A percentile compares a stretch with the other conserved stretches of the same genome.
Evolutionary conservation across 2,329 filamentous ascomycete genomes (phyloP).

Genomic region (Apiospora pterosperma): DNA sequence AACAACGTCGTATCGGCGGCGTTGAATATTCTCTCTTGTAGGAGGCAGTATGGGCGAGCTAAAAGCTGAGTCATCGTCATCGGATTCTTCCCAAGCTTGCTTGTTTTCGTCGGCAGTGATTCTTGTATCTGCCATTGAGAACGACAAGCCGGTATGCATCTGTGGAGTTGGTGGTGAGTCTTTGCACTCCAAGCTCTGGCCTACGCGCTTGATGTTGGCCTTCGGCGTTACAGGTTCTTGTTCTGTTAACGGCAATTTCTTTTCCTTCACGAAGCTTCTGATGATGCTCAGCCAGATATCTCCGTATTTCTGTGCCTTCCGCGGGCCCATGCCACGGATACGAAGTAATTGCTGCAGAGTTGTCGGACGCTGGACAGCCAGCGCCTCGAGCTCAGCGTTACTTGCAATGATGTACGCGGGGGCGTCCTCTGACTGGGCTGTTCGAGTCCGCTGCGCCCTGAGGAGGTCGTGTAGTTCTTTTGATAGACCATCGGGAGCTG

Average conservation of each 20-base stretch:
- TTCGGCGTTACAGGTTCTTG: background rate
- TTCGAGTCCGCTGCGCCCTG: background rate
- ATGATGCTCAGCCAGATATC: slow-evolving; percentile 2
- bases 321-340: slow-evolving; percentile 4
- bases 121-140: background rate
- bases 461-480: background rate
- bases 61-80: background rate
- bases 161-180: background rate
- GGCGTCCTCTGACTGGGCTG: background rate
- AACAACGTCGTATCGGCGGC: background rate
- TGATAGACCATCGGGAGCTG: background rate
- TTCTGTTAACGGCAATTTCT: background rate
- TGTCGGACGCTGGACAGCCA: background rate
- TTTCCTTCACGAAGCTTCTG: background rate
- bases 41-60: background rate
- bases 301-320: slow-evolving; percentile 6
- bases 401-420: slow-evolving; percentile 1
- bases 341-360: background rate
- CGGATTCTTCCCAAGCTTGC: background rate
- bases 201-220: background rate
- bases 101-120: background rate
- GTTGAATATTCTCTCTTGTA: background rate
- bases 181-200: background rate
- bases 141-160: slow-evolving; percentile 4
- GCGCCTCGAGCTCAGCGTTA: slow-evolving; percentile 2